A percentile compares a stretch with the other conserved stretches of the same genome.
These are phyloP conservation scores for Trifolium pratense DNA, from an alignment of 306 rosid genomes.

Conservation along the genomic window DNA sequence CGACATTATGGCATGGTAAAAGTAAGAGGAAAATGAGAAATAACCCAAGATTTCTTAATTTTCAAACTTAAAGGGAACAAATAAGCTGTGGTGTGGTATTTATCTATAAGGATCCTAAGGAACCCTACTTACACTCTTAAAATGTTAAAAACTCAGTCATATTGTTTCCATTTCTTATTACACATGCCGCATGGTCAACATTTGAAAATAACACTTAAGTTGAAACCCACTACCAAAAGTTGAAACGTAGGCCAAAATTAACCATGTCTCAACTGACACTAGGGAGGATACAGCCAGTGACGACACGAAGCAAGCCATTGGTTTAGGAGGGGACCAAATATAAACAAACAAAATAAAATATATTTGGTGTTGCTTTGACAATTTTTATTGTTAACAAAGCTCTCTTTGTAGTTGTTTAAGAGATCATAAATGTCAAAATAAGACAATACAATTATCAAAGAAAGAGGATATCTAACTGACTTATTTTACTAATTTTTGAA, in stretches of 20 bases:
- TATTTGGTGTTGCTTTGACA: no score
- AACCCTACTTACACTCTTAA: background rate
- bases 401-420: no score
- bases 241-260: conserved; percentile 5
- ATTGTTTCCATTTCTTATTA: background rate
- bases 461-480: no score
- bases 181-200: background rate
- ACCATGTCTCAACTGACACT: background rate
- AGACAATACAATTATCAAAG: no score
- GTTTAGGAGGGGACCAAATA: no score
- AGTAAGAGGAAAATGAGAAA: conserved; percentile 5
- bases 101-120: conserved; percentile 17
- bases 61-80: conserved; percentile 6
- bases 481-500: no score
- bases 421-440: no score
- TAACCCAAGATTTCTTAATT: background rate
- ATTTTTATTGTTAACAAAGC: no score
- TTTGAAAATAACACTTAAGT: conserved; percentile 1
- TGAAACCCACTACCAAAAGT: background rate
- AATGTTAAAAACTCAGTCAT: background rate
- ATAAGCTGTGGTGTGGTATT: background rate
- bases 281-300: background rate
- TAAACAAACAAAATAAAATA: no score
- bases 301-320: no score
- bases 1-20: conserved; percentile 31